These are phyloP conservation scores for Antarctomyces pellizariae DNA, from an alignment of 495 filamentous ascomycete genomes.

Conservation along the genomic window DNA sequence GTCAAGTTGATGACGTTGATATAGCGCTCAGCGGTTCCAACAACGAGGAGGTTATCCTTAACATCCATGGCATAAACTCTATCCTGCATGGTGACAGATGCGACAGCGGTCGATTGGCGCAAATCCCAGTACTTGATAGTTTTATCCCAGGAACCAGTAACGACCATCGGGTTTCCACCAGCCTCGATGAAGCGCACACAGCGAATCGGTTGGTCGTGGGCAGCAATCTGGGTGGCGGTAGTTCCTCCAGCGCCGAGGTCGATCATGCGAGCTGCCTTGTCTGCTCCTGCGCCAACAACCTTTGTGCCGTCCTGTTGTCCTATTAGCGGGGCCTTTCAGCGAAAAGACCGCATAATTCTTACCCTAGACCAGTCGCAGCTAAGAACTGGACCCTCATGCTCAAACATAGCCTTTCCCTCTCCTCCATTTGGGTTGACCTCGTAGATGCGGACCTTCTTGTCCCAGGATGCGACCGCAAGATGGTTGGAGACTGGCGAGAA, in stretches of 20 bases:
- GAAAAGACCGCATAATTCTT: constrained; percentile 15
- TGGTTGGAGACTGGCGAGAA: constrained; percentile 63
- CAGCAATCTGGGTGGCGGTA: constrained; percentile 34
- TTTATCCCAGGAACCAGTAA: constrained; percentile 91
- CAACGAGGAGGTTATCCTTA: constrained; percentile 49
- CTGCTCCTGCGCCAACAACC: constrained; percentile 60
- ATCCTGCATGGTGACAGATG: constrained; percentile 43
- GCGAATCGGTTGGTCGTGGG: constrained; percentile 59
- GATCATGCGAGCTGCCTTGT: constrained; percentile 61
- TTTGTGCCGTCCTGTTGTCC: constrained; percentile 32
- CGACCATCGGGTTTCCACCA: constrained; percentile 36
- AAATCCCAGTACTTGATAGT: constrained; percentile 92
- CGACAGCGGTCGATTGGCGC: constrained; percentile 35
- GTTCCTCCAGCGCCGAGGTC: constrained; percentile 36
- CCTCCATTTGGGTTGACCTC: constrained; percentile 49
- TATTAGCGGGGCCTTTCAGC: neutral
- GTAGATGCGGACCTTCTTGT: constrained; percentile 85
- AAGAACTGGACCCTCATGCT: constrained; percentile 54
- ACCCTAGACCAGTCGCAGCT: constrained; percentile 70
- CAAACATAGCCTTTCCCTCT: constrained; percentile 54
- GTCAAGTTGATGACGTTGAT: constrained; percentile 70
- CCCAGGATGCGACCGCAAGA: constrained; percentile 75
- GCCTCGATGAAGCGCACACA: constrained; percentile 53
- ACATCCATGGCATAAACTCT: constrained; percentile 77
- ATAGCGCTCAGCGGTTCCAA: constrained; percentile 71